Percentiles rank a stretch among this genome's conserved stretches.
These are phyloP conservation scores for Vanderwaltozyma yarrowii DNA, from an alignment of 805 yeast genomes.

Conservation along the genomic window DNA sequence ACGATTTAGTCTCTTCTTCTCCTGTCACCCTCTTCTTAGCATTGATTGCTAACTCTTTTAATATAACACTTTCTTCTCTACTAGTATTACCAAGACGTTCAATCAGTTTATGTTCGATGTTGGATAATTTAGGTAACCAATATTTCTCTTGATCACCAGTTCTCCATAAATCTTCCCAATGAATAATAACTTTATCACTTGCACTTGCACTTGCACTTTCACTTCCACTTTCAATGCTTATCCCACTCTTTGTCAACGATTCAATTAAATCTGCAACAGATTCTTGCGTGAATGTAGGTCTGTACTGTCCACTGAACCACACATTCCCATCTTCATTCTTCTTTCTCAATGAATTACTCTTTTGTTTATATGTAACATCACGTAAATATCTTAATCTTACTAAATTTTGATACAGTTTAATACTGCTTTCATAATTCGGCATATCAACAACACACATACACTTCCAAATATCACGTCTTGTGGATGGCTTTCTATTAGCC, in stretches of 20 bases:
- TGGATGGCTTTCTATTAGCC: slow-evolving; percentile 73
- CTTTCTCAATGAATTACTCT: slow-evolving; percentile 58
- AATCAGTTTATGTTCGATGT: slow-evolving; percentile 50
- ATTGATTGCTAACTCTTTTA: slow-evolving; percentile 44
- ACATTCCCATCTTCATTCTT: slow-evolving; percentile 68
- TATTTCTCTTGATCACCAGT: slow-evolving; percentile 59
- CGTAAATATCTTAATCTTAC: slow-evolving; percentile 66
- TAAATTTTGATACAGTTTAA: slow-evolving; percentile 62
- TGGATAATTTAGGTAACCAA: slow-evolving; percentile 47
- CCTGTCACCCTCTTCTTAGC: no score
- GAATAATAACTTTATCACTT: slow-evolving; percentile 36
- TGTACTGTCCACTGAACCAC: slow-evolving; percentile 80
- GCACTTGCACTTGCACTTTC: no score
- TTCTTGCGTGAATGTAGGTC: slow-evolving; percentile 87
- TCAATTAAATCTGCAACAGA: slow-evolving; percentile 70
- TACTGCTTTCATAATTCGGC: slow-evolving; percentile 49
- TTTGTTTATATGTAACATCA: slow-evolving; percentile 47
- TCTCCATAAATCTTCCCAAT: slow-evolving; percentile 86
- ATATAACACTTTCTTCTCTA: slow-evolving; percentile 55
- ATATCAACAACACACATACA: slow-evolving; percentile 77
- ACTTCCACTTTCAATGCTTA: no score
- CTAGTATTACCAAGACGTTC: slow-evolving; percentile 43
- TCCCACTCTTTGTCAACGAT: slow-evolving; percentile 30
- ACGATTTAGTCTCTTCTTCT: no score
- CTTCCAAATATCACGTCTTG: slow-evolving; percentile 84